phyloP scores from a whole-genome alignment of 352 stramenopile genomes.

The Phytophthora crassamura region DNA sequence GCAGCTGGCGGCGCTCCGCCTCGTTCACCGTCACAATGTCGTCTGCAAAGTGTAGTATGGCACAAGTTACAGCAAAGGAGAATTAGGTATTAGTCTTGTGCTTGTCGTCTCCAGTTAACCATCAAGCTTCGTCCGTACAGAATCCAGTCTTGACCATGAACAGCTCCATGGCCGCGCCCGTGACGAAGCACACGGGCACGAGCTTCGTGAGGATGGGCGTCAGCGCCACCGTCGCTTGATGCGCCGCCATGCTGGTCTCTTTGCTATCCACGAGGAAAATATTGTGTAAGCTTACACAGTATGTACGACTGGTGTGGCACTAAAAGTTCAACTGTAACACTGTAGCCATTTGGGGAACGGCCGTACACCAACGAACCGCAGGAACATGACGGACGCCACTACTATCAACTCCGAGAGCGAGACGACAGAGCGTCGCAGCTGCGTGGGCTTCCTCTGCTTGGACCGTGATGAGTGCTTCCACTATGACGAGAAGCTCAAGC shows the following conservation, averaged over 20 bases:
- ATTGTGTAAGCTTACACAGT: slow-evolving; percentile 7
- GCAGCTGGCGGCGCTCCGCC: slow-evolving; percentile 73
- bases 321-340: neutral
- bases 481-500: slow-evolving; percentile 57
- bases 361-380: slow-evolving; percentile 17
- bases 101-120: neutral
- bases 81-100: slow-evolving; percentile 9
- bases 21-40: slow-evolving; percentile 85
- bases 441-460: slow-evolving; percentile 58
- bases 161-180: slow-evolving; percentile 81
- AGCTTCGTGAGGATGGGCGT: slow-evolving; percentile 83
- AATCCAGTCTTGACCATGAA: slow-evolving; percentile 93
- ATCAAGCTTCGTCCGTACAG: slow-evolving; percentile 48
- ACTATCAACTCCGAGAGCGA: slow-evolving; percentile 3
- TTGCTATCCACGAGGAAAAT: neutral
- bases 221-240: slow-evolving; percentile 54
- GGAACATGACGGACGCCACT: slow-evolving; percentile 9
- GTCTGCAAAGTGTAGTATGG: slow-evolving; percentile 42
- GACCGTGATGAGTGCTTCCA: slow-evolving; percentile 69
- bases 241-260: slow-evolving; percentile 28
- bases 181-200: slow-evolving; percentile 86
- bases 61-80: slow-evolving; percentile 14
- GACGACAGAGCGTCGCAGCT: slow-evolving; percentile 18
- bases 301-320: neutral
- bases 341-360: slow-evolving; percentile 28